Conservation (phyloP, 1,139 yeast species). For the Sugiyamaella neomexicana region DNA sequence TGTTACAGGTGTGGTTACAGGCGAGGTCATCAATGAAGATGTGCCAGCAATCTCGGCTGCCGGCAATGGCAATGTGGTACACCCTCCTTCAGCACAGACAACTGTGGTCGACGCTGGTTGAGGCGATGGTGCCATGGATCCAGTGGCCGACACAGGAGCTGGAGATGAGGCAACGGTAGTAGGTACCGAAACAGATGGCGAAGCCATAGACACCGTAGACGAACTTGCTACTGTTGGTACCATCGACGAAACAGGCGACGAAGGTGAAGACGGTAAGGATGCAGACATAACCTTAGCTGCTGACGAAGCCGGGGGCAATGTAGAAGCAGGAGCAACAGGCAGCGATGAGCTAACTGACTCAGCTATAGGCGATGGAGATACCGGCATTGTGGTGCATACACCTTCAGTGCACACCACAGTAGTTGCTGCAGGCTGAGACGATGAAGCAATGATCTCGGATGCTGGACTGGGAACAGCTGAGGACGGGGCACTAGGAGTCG, state of each 20-base stretch:
- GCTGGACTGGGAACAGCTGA: background rate
- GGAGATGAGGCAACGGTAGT: slow-evolving; percentile 7
- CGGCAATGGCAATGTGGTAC: slow-evolving; percentile 17
- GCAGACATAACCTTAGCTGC: background rate
- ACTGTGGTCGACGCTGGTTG: slow-evolving; percentile 1
- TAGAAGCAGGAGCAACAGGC: background rate
- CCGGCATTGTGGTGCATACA: slow-evolving; percentile 16
- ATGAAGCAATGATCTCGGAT: background rate
- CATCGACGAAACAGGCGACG: background rate
- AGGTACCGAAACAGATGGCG: background rate
- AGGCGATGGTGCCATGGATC: background rate
- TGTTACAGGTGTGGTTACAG: background rate
- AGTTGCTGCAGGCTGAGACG: background rate
- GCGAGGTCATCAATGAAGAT: background rate
- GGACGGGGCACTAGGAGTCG: too few relatives aligned
- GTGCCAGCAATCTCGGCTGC: background rate
- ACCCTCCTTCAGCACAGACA: slow-evolving; percentile 14
- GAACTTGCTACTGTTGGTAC: background rate
- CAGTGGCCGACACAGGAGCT: too few relatives aligned
- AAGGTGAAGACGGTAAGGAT: background rate
- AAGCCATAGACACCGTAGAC: slow-evolving; percentile 2
- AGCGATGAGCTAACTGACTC: background rate
- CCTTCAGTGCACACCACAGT: slow-evolving; percentile 12
- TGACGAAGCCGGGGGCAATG: too few relatives aligned
- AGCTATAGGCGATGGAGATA: background rate